Evolutionary conservation across 2,329 filamentous ascomycete species (phyloP), one percentile per base, ranked within the genome.

Genomic region (Aspergillus chevalieri): DNA sequence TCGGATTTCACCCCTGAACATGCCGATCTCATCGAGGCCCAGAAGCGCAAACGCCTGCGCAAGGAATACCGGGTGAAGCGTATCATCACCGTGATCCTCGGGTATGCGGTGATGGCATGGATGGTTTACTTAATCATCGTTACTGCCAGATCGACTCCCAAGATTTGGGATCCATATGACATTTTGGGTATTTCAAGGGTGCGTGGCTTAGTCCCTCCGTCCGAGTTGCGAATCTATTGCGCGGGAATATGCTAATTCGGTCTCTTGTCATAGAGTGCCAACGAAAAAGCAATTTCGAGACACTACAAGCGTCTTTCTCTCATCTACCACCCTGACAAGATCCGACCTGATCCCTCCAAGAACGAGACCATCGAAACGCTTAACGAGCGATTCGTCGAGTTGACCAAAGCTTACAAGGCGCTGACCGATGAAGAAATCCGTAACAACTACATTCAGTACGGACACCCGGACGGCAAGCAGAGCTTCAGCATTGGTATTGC

Each of bases 401-500:
- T 97, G 62, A 93, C 89, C 59, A 98, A 98, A 76, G 93, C 93
- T 6, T 98, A 96, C 80, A 95, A 98, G 73, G 87, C 93, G 3
- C 81, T 98, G 44, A 98, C 94, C 4, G 93, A 98, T 65, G 94
- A 98, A 73, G 93, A 97, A 39, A 81, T 97, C 53, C 87, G 93
- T 65, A 95, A 95, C 74, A 98, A 98, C 76, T 98, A 88, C 71
- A 84, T 95, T 47, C 87, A 95, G 69, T 98, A 87, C 64, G 93
- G 93, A 49, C 90, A 98, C 69, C 93, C 93, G 6, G 93, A 98
- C 67, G 93, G 93, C 66, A 97, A 96, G 79, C 93, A 98, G 74
- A 92, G 90, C 68, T 93, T 91, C 72, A 96, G 90, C 73, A 97
- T 98, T 65, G 92, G 93, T 56, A 98, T 98, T 58, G 93, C 92